Evolutionary conservation across 2,329 filamentous ascomycete species (phyloP).

Genomic region (Colletotrichum simmondsii): DNA sequence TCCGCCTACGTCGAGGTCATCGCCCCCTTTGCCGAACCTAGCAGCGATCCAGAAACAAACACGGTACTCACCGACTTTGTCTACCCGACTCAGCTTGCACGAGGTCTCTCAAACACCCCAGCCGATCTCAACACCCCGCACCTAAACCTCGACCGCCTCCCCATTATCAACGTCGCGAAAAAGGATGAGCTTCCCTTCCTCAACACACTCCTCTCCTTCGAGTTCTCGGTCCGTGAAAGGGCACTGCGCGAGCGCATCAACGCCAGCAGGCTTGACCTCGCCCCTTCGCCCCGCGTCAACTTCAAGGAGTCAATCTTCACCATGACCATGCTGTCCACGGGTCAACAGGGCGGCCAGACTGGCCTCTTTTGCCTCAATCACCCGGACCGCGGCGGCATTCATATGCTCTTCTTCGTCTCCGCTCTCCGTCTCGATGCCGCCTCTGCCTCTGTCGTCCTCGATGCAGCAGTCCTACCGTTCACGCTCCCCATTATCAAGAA

Average conservation of each 20-base stretch:
- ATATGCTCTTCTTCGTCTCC: constrained; percentile 54
- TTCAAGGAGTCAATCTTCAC: constrained; percentile 61
- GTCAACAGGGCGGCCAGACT: constrained; percentile 56
- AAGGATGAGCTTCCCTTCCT: constrained; percentile 51
- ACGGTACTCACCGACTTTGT: constrained; percentile 45
- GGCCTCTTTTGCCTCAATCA: constrained; percentile 55
- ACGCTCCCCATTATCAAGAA: constrained; percentile 47
- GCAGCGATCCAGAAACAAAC: background rate
- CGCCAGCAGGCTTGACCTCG: constrained; percentile 35
- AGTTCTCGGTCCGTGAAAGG: constrained; percentile 56
- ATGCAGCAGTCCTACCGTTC: constrained; percentile 59
- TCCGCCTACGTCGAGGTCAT: constrained; percentile 58
- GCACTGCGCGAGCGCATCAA: constrained; percentile 43
- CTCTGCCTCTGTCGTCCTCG: constrained; percentile 54
- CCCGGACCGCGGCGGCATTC: constrained; percentile 48
- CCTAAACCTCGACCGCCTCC: constrained; percentile 56
- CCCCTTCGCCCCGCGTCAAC: constrained; percentile 49
- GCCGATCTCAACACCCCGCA: constrained; percentile 51
- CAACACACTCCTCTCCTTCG: constrained; percentile 48
- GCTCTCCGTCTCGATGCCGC: constrained; percentile 56
- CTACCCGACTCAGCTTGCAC: constrained; percentile 46
- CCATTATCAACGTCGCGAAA: constrained; percentile 51
- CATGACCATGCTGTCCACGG: constrained; percentile 57
- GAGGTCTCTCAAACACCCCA: constrained; percentile 42
- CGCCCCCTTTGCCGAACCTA: constrained; percentile 45